These are phyloP conservation scores for Phaeotremella skinneri DNA, from an alignment of 768 basidiomycete genomes.

Conservation along the genomic window DNA sequence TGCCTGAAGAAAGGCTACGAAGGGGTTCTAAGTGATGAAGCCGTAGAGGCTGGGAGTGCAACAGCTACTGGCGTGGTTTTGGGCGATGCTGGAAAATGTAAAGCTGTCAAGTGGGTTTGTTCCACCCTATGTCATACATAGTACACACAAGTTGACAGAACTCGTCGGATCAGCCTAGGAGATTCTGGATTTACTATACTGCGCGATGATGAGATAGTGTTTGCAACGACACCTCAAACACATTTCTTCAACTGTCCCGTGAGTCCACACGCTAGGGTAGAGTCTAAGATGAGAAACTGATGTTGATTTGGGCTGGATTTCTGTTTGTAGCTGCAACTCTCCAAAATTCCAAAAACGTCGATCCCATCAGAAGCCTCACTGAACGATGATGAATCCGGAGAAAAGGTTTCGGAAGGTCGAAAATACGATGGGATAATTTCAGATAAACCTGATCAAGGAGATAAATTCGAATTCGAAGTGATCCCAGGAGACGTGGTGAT, in stretches of 20 bases:
- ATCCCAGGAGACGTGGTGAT: conserved; percentile 46
- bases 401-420: background rate
- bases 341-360: conserved; percentile 17
- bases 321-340: conserved; percentile 24
- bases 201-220: conserved; percentile 36
- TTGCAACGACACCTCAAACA: conserved; percentile 40
- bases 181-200: conserved; percentile 51
- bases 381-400: conserved; percentile 12
- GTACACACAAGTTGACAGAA: background rate
- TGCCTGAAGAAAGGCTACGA: conserved; percentile 44
- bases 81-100: conserved; percentile 26
- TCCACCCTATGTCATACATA: background rate
- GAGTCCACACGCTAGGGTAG: conserved; percentile 4
- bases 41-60: conserved; percentile 41
- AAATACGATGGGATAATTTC: conserved; percentile 24
- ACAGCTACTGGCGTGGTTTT: conserved; percentile 31
- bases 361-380: background rate
- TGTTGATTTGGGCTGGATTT: conserved; percentile 5
- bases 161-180: conserved; percentile 38
- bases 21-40: conserved; percentile 36
- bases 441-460: conserved; percentile 41
- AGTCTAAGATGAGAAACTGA: background rate
- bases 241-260: conserved; percentile 51
- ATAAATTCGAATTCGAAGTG: conserved; percentile 35
- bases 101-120: conserved; percentile 55